Percentiles rank a stretch among this genome's conserved stretches.
phyloP scores from a whole-genome alignment of 768 basidiomycete species.

The Roridomyces roridus region DNA sequence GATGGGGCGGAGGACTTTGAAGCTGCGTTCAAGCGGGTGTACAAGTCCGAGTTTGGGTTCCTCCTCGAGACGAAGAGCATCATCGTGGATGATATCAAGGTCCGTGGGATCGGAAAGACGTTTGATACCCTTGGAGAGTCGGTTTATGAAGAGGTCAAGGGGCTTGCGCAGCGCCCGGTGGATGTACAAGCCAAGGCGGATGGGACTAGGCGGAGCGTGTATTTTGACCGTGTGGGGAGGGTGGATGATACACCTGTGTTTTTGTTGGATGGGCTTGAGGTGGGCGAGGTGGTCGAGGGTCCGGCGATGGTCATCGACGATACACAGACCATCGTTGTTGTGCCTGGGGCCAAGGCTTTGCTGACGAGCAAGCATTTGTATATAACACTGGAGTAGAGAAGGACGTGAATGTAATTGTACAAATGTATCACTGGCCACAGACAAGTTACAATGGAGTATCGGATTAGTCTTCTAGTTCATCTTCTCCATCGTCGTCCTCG shows the following conservation, averaged over 20 bases:
- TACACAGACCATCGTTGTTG: conserved; percentile 93
- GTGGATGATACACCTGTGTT: conserved; percentile 83
- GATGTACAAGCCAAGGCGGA: conserved; percentile 52
- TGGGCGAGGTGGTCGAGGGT: conserved; percentile 78
- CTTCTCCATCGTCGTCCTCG: conserved; percentile 52
- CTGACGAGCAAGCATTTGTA: conserved; percentile 74
- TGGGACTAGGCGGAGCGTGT: conserved; percentile 60
- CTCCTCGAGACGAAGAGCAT: conserved; percentile 82
- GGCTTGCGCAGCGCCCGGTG: conserved; percentile 49
- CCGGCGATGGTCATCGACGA: conserved; percentile 95
- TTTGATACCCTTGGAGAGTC: conserved; percentile 82
- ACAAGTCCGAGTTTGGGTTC: conserved; percentile 92
- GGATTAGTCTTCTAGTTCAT: conserved; percentile 56
- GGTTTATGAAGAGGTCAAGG: conserved; percentile 76
- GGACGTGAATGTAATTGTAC: no score
- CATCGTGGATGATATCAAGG: conserved; percentile 93
- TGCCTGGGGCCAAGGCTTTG: conserved; percentile 72
- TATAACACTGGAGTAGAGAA: conserved; percentile 50
- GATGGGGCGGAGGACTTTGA: conserved; percentile 77
- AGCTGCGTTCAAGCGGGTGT: conserved; percentile 77
- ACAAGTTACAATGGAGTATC: no score
- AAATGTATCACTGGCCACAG: no score
- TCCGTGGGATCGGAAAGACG: conserved; percentile 89
- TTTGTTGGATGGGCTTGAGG: conserved; percentile 63
- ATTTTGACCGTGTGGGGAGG: conserved; percentile 83